phyloP scores from a whole-genome alignment of 1,139 yeast genomes.

The Kodamaea suecica region DNA sequence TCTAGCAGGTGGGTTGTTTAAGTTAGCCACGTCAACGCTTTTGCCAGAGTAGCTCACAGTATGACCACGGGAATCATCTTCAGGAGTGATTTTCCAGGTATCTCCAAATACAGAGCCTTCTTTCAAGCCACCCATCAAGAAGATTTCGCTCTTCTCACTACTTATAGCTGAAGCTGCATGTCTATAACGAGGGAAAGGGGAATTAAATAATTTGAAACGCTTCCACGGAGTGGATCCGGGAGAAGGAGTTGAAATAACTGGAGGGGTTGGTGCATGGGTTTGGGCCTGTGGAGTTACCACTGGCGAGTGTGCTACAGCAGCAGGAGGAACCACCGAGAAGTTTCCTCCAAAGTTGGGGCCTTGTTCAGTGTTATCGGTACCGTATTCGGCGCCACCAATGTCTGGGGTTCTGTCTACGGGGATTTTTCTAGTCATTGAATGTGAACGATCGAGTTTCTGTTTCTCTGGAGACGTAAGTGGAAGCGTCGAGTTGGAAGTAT shows the following conservation, averaged over 20 bases:
- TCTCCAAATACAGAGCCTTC: conserved; percentile 94
- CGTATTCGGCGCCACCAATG: background rate
- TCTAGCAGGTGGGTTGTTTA: conserved; percentile 83
- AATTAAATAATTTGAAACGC: conserved; percentile 61
- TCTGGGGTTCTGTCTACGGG: background rate
- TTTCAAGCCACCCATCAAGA: conserved; percentile 91
- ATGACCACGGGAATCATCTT: conserved; percentile 22
- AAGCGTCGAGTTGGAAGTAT: conserved; percentile 5
- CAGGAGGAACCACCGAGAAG: conserved; percentile 5
- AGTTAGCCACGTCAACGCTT: conserved; percentile 54
- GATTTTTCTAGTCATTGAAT: background rate
- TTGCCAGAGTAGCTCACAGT: conserved; percentile 49
- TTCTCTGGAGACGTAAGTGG: background rate
- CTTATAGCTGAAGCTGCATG: conserved; percentile 79
- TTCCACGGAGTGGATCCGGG: conserved; percentile 63
- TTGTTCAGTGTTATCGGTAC: background rate
- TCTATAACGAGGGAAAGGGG: conserved; percentile 93
- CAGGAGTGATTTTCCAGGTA: conserved; percentile 73
- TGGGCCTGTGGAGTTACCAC: no score
- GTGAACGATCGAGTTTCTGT: background rate
- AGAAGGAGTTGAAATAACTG: no score
- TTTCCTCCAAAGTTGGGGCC: conserved; percentile 1
- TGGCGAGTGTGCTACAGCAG: no score
- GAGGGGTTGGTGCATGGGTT: no score
- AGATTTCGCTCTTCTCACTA: conserved; percentile 79